Conservation (phyloP, 495 filamentous ascomycete species). For the Penicillium malachiteum region DNA sequence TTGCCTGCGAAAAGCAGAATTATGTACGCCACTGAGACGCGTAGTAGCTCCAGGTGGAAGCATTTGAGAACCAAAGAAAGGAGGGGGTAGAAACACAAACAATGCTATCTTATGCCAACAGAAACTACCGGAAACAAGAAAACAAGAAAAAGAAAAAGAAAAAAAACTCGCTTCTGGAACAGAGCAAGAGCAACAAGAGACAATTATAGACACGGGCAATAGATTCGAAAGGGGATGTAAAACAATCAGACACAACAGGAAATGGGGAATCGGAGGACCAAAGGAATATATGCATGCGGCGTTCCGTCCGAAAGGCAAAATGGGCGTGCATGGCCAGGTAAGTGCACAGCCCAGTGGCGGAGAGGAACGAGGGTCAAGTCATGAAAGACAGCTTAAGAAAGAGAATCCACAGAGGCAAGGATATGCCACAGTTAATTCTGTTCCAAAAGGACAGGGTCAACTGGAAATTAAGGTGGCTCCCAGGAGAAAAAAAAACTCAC, state of each 20-base stretch:
- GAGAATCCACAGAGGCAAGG: conserved; percentile 9
- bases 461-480: background rate
- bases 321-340: conserved; percentile 11
- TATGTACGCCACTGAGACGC: conserved; percentile 19
- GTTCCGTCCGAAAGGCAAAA: conserved; percentile 7
- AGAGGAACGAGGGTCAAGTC: conserved; percentile 7
- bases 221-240: conserved; percentile 21
- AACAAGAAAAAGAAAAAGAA: conserved; percentile 9
- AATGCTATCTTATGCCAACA: conserved; percentile 37
- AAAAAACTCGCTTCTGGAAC: conserved; percentile 31
- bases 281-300: conserved; percentile 31
- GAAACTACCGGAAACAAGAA: conserved; percentile 20
- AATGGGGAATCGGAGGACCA: conserved; percentile 12
- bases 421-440: conserved; percentile 11
- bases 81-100: conserved; percentile 9
- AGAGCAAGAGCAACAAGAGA: conserved; percentile 26
- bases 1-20: conserved; percentile 13
- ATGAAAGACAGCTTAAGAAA: conserved; percentile 7
- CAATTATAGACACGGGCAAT: conserved; percentile 34
- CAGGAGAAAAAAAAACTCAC: background rate
- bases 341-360: background rate
- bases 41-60: conserved; percentile 6
- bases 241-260: conserved; percentile 16
- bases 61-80: conserved; percentile 1
- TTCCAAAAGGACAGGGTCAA: background rate